Conservation (phyloP, 495 filamentous ascomycete genomes). For the Penicillium paxilli region DNA sequence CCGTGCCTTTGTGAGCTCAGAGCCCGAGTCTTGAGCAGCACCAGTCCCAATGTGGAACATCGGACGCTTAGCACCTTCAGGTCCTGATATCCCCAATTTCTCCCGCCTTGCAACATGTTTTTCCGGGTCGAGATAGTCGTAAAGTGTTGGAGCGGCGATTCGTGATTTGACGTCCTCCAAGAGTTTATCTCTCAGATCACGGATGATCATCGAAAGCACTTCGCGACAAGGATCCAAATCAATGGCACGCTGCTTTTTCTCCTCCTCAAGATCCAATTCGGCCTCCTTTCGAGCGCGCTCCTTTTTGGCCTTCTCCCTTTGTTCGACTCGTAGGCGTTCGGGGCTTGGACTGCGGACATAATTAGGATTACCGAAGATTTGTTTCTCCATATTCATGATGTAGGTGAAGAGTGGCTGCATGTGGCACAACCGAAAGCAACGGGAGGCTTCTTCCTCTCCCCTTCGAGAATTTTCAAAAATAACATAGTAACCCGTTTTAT, state of each 20-base stretch:
- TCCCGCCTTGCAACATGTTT: conserved; percentile 74
- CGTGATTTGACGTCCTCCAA: conserved; percentile 83
- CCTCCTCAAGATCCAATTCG: conserved; percentile 77
- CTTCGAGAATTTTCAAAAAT: conserved; percentile 73
- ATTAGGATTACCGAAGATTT: conserved; percentile 66
- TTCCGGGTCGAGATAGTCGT: conserved; percentile 79
- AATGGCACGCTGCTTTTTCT: conserved; percentile 78
- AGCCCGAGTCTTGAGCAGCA: conserved; percentile 66
- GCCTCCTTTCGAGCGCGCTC: conserved; percentile 65
- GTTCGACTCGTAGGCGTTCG: conserved; percentile 50
- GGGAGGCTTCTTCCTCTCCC: conserved; percentile 76
- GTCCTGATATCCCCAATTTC: conserved; percentile 73
- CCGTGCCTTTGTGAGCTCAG: conserved; percentile 26
- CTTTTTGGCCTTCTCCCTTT: conserved; percentile 53
- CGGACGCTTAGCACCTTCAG: conserved; percentile 53
- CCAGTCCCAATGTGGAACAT: conserved; percentile 50
- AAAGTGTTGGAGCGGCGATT: conserved; percentile 77
- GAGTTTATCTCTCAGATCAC: conserved; percentile 81
- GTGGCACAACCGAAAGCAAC: conserved; percentile 72
- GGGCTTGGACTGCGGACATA: conserved; percentile 65
- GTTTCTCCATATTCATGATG: conserved; percentile 86
- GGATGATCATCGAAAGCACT: conserved; percentile 71
- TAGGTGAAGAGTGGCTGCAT: conserved; percentile 85
- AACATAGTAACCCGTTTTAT: conserved; percentile 87
- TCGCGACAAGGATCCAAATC: conserved; percentile 85